Evolutionary conservation across 78 protist species (phyloP), one percentile per base, ranked within the genome.

Genomic region (Cavenderia fasciculata): DNA sequence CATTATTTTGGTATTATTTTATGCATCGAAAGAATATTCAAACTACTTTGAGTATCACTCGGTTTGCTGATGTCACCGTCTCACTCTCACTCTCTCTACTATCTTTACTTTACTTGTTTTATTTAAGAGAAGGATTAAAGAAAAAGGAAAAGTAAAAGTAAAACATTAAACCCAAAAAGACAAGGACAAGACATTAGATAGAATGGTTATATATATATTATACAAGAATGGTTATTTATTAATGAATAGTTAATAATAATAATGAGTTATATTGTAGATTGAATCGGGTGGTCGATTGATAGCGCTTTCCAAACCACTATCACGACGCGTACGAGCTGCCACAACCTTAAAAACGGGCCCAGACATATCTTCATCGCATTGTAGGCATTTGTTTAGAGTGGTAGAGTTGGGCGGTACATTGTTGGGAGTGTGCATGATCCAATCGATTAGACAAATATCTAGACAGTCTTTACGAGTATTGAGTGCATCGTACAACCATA

Each of bases 331-430:
- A 36, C 96, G 38, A 2, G 54, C 96, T 23, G 94, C 90, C 19
- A 79, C 79, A 3, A 44, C 61, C 56, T 88, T 77, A 51, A 94
- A 94, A n/a, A 94, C 18, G 1, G 96, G 94, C 18, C 96, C 96
- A 38, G 70, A 31, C 49, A 74, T 79, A 34, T 94, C 96, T 61
- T 94, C 94, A 33, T 94, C 96, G 56, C 96, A 94, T 49, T 77
- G 92, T 23, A 94, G 63, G 54, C 96, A 94, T 11, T 66, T 77
- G 71, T 78, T 88, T 25, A 94, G 70, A 0, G 0, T 57, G 19
- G 75, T 56, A 21, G 71, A 65, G 52, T 87, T 85, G 14, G 86
- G 59, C 2, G 96, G 96, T n/a, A 82, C 76, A 69, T 94, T 94
- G 79, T 88, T 89, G 21, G 96, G 96, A 14, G 44, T 31, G 38